phyloP scores from a whole-genome alignment of 2,329 filamentous ascomycete species.

The Pseudocercospora cruenta region DNA sequence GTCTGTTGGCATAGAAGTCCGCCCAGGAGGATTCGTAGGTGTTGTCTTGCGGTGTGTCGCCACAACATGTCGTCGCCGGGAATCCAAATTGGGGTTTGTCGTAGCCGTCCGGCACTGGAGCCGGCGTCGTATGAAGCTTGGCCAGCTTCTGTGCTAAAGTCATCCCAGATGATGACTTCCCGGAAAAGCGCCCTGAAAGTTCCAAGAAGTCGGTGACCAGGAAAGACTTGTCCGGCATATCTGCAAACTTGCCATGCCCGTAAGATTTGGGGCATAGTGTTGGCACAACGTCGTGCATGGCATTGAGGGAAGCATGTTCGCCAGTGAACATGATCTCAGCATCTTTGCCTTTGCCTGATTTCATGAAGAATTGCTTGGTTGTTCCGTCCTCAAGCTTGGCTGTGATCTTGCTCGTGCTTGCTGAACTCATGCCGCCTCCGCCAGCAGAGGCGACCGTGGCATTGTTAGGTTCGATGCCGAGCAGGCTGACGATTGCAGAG shows the following conservation, averaged over 20 bases:
- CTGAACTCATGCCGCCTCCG: conserved; percentile 65
- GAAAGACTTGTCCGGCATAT: conserved; percentile 54
- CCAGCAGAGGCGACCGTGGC: conserved; percentile 64
- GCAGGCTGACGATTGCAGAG: conserved; percentile 62
- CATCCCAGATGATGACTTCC: conserved; percentile 41
- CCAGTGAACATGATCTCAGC: conserved; percentile 73
- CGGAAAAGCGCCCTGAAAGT: conserved; percentile 49
- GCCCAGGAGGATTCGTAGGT: conserved; percentile 74
- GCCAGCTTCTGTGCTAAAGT: conserved; percentile 77
- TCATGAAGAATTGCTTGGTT: conserved; percentile 68
- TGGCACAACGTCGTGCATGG: conserved; percentile 73
- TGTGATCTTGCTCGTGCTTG: conserved; percentile 66
- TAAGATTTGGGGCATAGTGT: conserved; percentile 75
- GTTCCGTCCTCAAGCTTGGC: conserved; percentile 53
- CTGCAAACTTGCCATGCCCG: conserved; percentile 66
- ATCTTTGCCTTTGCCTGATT: conserved; percentile 64
- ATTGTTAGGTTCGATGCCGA: conserved; percentile 59
- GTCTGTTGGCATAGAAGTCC: conserved; percentile 79
- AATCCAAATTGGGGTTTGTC: conserved; percentile 76
- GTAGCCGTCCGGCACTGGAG: conserved; percentile 65
- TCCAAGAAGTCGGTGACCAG: conserved; percentile 81
- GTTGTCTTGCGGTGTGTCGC: conserved; percentile 82
- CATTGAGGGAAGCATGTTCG: conserved; percentile 82
- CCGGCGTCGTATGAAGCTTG: conserved; percentile 74
- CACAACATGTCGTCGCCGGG: conserved; percentile 82